Evolutionary conservation across 2,329 filamentous ascomycete genomes (phyloP), one percentile per base, ranked within the genome.

Genomic region (Nannizziopsis barbatae): DNA sequence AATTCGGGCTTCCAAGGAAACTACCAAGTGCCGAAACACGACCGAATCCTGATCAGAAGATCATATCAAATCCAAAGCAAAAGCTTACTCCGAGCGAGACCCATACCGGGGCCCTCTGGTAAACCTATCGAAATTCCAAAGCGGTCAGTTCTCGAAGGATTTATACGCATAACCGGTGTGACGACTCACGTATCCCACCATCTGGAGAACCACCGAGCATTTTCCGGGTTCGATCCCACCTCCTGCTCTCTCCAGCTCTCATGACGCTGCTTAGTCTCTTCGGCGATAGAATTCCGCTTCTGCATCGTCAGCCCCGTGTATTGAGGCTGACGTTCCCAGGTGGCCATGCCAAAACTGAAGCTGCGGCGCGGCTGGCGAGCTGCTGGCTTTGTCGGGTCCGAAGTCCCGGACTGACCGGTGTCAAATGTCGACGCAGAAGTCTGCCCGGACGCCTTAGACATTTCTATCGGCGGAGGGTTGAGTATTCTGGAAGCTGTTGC

Each of bases 171-270:
- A 44, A 32, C 8, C 18, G 40, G 10, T 42, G 42, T 55, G 53
- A 57, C 49, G 45, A 52, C 42, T 60, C 60, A 50, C 62, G 56
- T 47, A 53, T 69, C 55, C 69, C 69, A 71, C 64, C 62, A 61
- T 51, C 60, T 62, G 2, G 60, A 58, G 32, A 70, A 59, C 42
- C 69, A 59, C 0, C 68, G 67, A 0, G 59, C 49, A 39, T 60
- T 57, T 22, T 61, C 55, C 7, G 63, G 58, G 8, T 45, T 44
- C 9, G 43, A 47, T 2, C 46, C 45, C 10, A 49, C 43, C 45
- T 60, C 57, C 61, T 72, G 68, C n/a, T 74, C 71, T 44, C 62
- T 62, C 59, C 67, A 74, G 51, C 67, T 71, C 17, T 63, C 57
- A 31, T 68, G 58, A 40, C 71, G 60, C 2, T 60, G 62, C 5